Evolutionary conservation across 495 filamentous ascomycete species (phyloP).

Genomic region (Hypoxylon cercidicola): DNA sequence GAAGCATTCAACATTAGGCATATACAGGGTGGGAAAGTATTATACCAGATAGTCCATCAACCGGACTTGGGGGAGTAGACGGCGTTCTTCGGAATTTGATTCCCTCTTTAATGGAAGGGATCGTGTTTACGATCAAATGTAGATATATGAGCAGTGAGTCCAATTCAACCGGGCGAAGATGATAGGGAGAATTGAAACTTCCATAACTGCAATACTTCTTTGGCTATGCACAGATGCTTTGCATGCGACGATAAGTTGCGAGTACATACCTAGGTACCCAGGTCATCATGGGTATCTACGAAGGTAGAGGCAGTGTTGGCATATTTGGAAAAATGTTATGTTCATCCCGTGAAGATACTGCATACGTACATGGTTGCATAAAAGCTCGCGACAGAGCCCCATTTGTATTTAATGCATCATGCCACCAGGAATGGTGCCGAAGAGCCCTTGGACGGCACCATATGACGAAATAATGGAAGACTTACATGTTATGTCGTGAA

Average conservation of each 20-base stretch:
- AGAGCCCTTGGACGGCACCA: not conserved
- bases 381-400: not conserved
- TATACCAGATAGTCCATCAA: conserved; percentile 56
- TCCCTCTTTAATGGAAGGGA: conserved; percentile 34
- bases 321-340: too few species aligned
- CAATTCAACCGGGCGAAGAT: conserved; percentile 40
- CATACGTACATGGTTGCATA: too few species aligned
- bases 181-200: conserved; percentile 34
- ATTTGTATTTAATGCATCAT: not conserved
- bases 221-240: not conserved
- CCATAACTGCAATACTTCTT: conserved; percentile 14
- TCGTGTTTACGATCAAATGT: conserved; percentile 31
- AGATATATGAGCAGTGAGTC: conserved; percentile 29
- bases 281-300: too few species aligned
- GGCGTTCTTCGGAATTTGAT: conserved; percentile 45
- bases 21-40: conserved; percentile 47
- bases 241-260: conserved; percentile 3
- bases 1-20: conserved; percentile 49
- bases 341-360: too few species aligned
- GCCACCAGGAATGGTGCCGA: not conserved
- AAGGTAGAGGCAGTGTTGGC: too few species aligned
- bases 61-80: conserved; percentile 51
- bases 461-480: conserved; percentile 10
- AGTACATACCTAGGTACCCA: too few species aligned
- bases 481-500: not conserved